A percentile compares a stretch with the other conserved stretches of the same genome.
Conservation (phyloP, 805 yeast genomes). For the Nakazawaea anatomiae region DNA sequence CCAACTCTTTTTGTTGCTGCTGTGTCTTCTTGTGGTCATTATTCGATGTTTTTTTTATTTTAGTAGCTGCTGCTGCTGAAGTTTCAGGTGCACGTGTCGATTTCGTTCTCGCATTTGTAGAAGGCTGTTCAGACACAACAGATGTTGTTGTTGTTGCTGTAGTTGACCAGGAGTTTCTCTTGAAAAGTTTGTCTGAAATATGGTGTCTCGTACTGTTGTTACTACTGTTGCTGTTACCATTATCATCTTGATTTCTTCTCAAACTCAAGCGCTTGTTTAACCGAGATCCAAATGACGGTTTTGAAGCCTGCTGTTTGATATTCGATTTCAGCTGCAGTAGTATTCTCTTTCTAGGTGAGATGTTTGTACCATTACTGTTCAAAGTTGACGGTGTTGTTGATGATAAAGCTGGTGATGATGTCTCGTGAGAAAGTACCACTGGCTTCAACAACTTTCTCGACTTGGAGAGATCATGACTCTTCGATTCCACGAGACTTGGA, state of each 20-base stretch:
- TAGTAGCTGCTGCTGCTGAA: no score
- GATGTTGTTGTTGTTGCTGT: background rate
- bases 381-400: background rate
- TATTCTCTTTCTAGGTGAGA: conserved; percentile 5
- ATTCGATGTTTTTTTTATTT: no score
- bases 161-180: background rate
- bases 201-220: background rate
- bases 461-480: background rate
- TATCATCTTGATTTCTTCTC: background rate
- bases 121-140: background rate
- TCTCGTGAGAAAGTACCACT: background rate
- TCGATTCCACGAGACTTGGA: background rate
- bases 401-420: background rate
- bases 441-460: conserved; percentile 6
- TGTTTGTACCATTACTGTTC: background rate
- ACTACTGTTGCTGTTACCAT: background rate
- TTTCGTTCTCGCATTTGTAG: background rate
- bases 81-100: background rate
- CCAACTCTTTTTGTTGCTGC: background rate
- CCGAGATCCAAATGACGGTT: conserved; percentile 1
- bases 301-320: background rate
- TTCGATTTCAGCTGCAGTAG: conserved; percentile 3
- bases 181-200: conserved; percentile 1
- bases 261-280: conserved; percentile 9
- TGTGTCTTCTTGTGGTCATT: background rate